Base-by-base conservation (phyloP, 2,329 filamentous ascomycete genomes). In the Monascus ruber region DNA sequence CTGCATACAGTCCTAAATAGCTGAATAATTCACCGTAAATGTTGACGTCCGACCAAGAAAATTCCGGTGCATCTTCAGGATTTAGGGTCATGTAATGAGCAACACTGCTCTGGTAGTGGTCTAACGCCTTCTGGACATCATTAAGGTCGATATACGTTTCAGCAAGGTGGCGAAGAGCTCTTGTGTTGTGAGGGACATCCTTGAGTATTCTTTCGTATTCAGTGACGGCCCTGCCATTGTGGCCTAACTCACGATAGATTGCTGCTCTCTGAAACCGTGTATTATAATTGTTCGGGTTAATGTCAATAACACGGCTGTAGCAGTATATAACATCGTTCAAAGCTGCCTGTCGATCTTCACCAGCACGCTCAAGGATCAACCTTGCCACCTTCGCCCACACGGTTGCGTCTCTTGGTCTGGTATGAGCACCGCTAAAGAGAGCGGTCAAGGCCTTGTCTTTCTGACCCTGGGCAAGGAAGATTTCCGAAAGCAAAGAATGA, bases 11-110 rank as follows among this genome's bases (percentile, higher is more conserved):
- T 31, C 73, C 72, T 6, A 77, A 62, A 35, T 79, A 76, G 26
- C 79, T 76, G 44, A 88, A 79, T 11, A 96, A 71, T 52, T 95
- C 86, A 31, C 86, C 74, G 48, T 91, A 94, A 39, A 88, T 82
- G 44, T 86, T 83, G 33, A 93, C 69, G 57, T 96, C 83, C 38
- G 82, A 79, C 89, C 89, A 98, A 36, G 71, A 66, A 35, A 76
- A 68, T 26, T 69, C 63, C 3, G 57, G 61, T 7, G 60, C 62
- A 11, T 69, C 62, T 28, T 66, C 61, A 2, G 67, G 58, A 11
- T 65, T 56, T n/a, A 64, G 53, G 6, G 58, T 59, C 37, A 63
- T 54, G 43, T 71, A 73, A 46, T 72, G 63, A 4, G 63, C 53
- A 33, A 80, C 69, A 17, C 72, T 71, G 17, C 63, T 58, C 11